phyloP scores from a whole-genome alignment of 2,329 filamentous ascomycete species.

The Cordyceps cateniannulata region DNA sequence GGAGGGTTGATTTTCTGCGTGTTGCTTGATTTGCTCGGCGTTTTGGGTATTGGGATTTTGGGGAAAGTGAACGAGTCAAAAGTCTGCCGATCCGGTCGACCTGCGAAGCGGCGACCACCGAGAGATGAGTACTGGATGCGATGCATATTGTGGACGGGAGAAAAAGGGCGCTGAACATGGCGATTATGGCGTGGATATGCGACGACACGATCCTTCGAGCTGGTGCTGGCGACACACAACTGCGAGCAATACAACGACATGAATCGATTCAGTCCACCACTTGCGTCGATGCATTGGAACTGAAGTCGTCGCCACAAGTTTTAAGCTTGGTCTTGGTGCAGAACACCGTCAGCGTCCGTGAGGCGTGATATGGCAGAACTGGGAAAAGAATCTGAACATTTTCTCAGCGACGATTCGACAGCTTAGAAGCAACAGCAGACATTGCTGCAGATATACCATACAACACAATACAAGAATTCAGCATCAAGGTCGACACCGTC shows the following conservation, averaged over 20 bases:
- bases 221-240: too few species aligned
- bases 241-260: too few species aligned
- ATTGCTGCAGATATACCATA: background rate
- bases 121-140: background rate
- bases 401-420: too few species aligned
- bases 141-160: background rate
- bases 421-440: too few species aligned
- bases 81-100: background rate
- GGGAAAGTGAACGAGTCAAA: background rate
- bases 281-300: too few species aligned
- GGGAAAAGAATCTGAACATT: too few species aligned
- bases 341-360: too few species aligned
- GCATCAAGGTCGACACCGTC: background rate
- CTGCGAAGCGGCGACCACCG: background rate
- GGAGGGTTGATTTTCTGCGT: conserved; percentile 36
- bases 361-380: too few species aligned
- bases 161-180: background rate
- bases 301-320: too few species aligned
- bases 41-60: conserved; percentile 5
- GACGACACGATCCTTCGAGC: background rate
- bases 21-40: conserved; percentile 4
- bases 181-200: background rate
- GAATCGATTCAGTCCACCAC: too few species aligned
- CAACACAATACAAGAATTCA: background rate
- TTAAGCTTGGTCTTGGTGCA: too few species aligned